These are phyloP conservation scores for Calonectria honghensis DNA, from an alignment of 2,329 filamentous ascomycete genomes.

Conservation along the genomic window DNA sequence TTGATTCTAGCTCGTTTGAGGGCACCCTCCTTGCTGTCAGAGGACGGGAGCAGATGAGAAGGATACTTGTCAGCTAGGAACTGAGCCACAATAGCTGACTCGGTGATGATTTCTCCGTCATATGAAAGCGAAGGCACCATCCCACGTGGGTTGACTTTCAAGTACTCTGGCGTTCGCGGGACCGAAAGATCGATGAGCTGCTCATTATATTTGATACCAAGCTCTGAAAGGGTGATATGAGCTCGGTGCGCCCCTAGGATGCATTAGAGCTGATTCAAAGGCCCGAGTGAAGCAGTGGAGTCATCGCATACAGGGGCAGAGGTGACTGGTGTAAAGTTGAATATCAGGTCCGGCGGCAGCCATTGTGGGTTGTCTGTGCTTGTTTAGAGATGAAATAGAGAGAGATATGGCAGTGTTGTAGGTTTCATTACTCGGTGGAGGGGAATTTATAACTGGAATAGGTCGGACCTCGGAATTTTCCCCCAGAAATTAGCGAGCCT, in stretches of 20 bases:
- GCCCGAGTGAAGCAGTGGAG: not conserved
- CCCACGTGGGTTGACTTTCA: slow-evolving; percentile 8
- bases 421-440: not conserved
- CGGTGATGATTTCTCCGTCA: slow-evolving; percentile 11
- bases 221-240: not conserved
- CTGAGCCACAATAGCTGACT: slow-evolving; percentile 12
- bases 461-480: not conserved
- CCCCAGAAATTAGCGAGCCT: not conserved
- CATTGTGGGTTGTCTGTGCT: not conserved
- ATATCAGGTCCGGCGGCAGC: not conserved
- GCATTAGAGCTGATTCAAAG: not conserved
- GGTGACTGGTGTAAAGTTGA: slow-evolving; percentile 1
- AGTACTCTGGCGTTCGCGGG: not conserved
- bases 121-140: not conserved
- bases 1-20: slow-evolving; percentile 6
- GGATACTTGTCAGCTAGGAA: slow-evolving; percentile 9
- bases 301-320: not conserved
- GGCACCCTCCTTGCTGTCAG: not conserved
- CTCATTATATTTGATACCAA: slow-evolving; percentile 6
- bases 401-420: not conserved
- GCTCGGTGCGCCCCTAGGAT: not conserved
- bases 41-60: not conserved
- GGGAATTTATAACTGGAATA: not conserved
- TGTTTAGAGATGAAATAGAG: not conserved
- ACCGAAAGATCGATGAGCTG: not conserved